phyloP scores from a whole-genome alignment of 306 rosid species.

The Arachis stenosperma region DNA sequence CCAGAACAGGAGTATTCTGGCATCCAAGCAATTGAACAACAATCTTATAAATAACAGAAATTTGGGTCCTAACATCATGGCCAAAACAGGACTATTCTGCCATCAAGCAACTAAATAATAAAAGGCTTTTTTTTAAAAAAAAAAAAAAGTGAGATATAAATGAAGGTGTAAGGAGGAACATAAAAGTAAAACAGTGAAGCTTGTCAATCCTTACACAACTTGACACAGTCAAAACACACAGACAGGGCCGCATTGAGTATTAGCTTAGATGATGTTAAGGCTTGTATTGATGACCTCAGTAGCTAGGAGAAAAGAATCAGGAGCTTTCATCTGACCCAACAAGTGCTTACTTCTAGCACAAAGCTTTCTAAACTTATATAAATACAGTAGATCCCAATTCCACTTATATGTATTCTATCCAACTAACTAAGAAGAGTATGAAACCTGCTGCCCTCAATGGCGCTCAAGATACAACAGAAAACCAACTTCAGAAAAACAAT shows the following conservation, averaged over 20 bases:
- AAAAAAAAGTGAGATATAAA: neutral
- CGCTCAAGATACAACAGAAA: constrained; percentile 22
- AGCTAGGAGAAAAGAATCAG: neutral
- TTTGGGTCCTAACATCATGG: neutral
- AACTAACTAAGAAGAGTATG: constrained; percentile 1
- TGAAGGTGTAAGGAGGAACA: neutral
- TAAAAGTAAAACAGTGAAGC: constrained; percentile 13
- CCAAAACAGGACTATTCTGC: neutral
- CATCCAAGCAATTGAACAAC: neutral
- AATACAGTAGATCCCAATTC: neutral
- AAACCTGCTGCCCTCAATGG: neutral
- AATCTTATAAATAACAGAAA: no score
- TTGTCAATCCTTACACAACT: neutral
- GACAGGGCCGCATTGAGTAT: neutral
- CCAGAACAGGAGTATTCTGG: neutral
- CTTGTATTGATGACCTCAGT: neutral
- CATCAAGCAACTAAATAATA: neutral
- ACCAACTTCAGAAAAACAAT: neutral
- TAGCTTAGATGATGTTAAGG: constrained; percentile 14
- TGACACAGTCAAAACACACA: constrained; percentile 3
- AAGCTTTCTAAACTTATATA: neutral
- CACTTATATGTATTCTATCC: neutral
- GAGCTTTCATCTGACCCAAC: neutral
- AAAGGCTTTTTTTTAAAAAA: neutral
- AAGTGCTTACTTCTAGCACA: neutral